Evolutionary conservation across 305 asterid species (phyloP), one percentile per base, ranked within the genome.

Genomic region (Striga hermonthica): DNA sequence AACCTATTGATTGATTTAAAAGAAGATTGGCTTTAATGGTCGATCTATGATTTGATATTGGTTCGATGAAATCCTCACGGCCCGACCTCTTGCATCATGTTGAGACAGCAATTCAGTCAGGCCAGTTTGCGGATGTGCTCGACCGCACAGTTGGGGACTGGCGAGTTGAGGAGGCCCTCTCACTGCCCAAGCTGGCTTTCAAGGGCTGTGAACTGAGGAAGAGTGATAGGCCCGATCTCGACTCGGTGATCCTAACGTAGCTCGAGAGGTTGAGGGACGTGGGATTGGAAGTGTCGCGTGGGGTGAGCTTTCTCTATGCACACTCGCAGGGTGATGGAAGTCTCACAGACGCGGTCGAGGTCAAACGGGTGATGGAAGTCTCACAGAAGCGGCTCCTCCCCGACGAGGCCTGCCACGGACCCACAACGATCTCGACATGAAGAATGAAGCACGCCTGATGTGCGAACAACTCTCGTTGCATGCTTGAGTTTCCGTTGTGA

Each of bases 221-320:
- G 81, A 86, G 69, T 72, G 96, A 88, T 66, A 69, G 97, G 37
- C 97, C 95, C 0, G 86, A 88, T 78, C 92, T 90, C 56, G 89
- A 83, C 66, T 71, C 78, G 4, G 85, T 77, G 56, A 73, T 90
- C 73, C 66, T 88, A 68, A 92, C 96, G 3, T 90, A 84, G 74
- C 79, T 90, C 72, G 71, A 73, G 44, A 64, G 93, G 9, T 72
- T 90, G 45, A 82, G 88, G 67, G 84, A 79, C 70, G 65, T 79
- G 5, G 82, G 78, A 47, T 67, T 69, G 16, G 79, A 66, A 36
- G 39, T 2, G 50, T 76, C 66, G 60, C 69, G 64, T 8, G 67
- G 66, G 57, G 66, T 62, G 11, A 67, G 75, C 47, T 77, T 48
- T 12, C 56, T 70, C 9, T 37, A 65, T 31, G 53, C 28, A 75